These are phyloP conservation scores for Solanum ossicruentum DNA, from an alignment of 257 asterid genomes.

Conservation along the genomic window DNA sequence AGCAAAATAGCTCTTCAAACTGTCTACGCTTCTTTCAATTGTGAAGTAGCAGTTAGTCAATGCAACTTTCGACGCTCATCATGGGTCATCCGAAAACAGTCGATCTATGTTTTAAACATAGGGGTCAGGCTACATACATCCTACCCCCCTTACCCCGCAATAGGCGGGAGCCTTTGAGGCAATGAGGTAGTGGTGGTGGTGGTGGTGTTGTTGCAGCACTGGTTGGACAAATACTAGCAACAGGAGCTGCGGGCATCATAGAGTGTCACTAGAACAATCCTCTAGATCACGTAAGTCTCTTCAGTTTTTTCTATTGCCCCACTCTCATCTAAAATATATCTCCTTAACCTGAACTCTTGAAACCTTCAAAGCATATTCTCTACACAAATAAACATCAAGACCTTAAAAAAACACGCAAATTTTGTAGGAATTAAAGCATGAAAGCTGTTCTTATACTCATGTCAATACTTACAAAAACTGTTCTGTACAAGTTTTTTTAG, in stretches of 20 bases:
- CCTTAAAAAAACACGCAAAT: background rate
- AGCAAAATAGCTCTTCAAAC: no score
- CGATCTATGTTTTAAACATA: no score
- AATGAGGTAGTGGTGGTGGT: no score
- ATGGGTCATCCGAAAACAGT: no score
- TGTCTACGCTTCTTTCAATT: no score
- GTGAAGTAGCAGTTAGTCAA: no score
- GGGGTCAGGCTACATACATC: no score
- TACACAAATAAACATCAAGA: background rate
- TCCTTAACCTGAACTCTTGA: background rate
- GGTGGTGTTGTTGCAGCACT: no score
- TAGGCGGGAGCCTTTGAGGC: no score
- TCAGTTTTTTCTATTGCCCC: background rate
- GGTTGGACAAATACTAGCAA: background rate
- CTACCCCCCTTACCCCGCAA: no score
- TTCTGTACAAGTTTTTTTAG: slow-evolving; percentile 77
- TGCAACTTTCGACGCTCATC: no score
- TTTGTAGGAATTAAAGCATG: background rate
- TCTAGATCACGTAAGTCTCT: background rate
- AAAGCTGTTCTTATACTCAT: background rate
- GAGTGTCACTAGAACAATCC: background rate
- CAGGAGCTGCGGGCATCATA: background rate
- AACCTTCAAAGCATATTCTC: background rate
- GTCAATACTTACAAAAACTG: slow-evolving; percentile 65
- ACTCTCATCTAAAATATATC: background rate